Conservation (phyloP, 495 filamentous ascomycete species). For the Pseudomonodictys pantanalensis region DNA sequence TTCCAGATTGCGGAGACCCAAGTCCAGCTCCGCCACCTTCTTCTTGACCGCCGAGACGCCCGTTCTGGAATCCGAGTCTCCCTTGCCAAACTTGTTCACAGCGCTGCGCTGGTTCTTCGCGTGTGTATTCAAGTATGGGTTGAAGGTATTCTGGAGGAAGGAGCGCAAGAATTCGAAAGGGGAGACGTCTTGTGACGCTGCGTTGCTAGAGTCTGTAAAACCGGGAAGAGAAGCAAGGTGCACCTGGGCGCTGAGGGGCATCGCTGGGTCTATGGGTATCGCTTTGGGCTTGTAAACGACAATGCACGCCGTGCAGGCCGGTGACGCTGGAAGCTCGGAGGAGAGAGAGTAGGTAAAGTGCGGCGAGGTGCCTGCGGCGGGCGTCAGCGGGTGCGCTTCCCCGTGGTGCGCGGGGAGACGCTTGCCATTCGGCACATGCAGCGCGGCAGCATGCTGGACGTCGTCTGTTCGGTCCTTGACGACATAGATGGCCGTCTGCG, state of each 20-base stretch:
- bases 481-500: conserved; percentile 83
- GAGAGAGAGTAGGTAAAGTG: conserved; percentile 76
- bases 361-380: conserved; percentile 36
- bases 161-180: conserved; percentile 89
- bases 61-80: conserved; percentile 83
- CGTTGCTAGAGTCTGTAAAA: conserved; percentile 59
- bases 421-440: conserved; percentile 50
- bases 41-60: conserved; percentile 96
- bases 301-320: conserved; percentile 79
- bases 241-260: conserved; percentile 79
- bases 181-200: conserved; percentile 67
- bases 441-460: conserved; percentile 40
- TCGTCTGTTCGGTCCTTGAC: conserved; percentile 68
- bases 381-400: conserved; percentile 14
- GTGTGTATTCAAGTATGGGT: conserved; percentile 93
- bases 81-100: conserved; percentile 62
- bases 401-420: not conserved
- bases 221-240: conserved; percentile 90
- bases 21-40: conserved; percentile 87
- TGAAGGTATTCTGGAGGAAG: conserved; percentile 79
- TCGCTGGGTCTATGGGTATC: conserved; percentile 73
- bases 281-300: conserved; percentile 89
- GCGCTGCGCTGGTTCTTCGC: conserved; percentile 73
- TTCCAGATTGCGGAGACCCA: conserved; percentile 84
- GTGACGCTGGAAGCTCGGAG: conserved; percentile 72